Conservation (phyloP, 2,329 filamentous ascomycete genomes). For the Bipolaris victoriae region DNA sequence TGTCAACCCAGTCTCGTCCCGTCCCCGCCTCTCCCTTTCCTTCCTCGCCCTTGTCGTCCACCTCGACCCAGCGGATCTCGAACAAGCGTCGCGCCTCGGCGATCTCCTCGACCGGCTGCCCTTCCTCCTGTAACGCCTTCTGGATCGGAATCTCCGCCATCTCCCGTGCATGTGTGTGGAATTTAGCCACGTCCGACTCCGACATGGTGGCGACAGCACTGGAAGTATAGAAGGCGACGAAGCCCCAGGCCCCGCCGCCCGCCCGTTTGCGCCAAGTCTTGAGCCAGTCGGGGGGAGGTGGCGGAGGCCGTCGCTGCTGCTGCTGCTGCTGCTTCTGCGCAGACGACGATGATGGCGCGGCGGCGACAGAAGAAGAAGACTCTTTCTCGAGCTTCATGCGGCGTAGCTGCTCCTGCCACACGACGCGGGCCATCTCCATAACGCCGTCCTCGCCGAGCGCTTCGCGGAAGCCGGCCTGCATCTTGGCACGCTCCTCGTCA, state of each 20-base stretch:
- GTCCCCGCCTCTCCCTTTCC: conserved; percentile 5
- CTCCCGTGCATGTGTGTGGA: conserved; percentile 7
- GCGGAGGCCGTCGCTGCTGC: neutral
- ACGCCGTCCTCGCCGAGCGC: conserved; percentile 10
- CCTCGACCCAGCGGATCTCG: conserved; percentile 9
- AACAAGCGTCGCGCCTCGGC: conserved; percentile 6
- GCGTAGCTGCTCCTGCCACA: conserved; percentile 12
- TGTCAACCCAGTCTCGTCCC: conserved; percentile 8
- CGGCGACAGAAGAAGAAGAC: conserved; percentile 5
- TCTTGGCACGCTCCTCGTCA: conserved; percentile 10
- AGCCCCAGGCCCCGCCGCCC: conserved; percentile 7
- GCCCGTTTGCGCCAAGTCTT: conserved; percentile 7
- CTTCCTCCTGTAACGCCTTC: conserved; percentile 10
- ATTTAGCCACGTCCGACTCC: conserved; percentile 8
- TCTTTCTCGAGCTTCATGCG: conserved; percentile 11
- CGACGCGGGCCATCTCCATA: conserved; percentile 7
- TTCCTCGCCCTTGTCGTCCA: conserved; percentile 8
- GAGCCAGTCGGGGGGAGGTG: conserved; percentile 7
- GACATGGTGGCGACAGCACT: conserved; percentile 9
- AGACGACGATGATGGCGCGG: conserved; percentile 3
- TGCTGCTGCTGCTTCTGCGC: conserved; percentile 7
- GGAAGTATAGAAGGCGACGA: conserved; percentile 9
- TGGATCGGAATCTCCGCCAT: conserved; percentile 11
- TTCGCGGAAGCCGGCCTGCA: conserved; percentile 9
- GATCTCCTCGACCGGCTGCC: conserved; percentile 8